Evolutionary conservation across 1,284 basidiomycete species (phyloP).

Genomic region (Somion occarium): DNA sequence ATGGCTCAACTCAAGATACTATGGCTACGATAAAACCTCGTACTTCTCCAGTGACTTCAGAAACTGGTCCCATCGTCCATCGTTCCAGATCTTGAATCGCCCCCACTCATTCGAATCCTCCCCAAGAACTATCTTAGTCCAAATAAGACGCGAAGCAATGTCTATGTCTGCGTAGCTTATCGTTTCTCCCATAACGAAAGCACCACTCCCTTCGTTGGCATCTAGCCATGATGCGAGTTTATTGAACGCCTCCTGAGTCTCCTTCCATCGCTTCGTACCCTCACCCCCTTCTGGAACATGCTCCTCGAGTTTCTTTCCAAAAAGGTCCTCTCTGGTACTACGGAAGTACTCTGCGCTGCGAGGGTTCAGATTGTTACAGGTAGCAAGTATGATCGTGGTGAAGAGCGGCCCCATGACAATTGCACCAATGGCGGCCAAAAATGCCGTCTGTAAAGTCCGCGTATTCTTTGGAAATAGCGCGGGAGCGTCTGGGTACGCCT

Average conservation of each 20-base stretch:
- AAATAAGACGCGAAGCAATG: slow-evolving; percentile 11
- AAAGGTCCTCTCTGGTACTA: slow-evolving; percentile 9
- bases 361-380: slow-evolving; percentile 6
- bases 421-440: slow-evolving; percentile 9
- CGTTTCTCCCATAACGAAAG: slow-evolving; percentile 11
- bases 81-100: slow-evolving; percentile 8
- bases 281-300: not conserved
- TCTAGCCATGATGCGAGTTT: not conserved
- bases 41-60: slow-evolving; percentile 9
- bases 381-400: slow-evolving; percentile 2
- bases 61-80: slow-evolving; percentile 8
- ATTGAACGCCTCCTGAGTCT: not conserved
- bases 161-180: slow-evolving; percentile 12
- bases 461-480: slow-evolving; percentile 16
- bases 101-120: slow-evolving; percentile 16
- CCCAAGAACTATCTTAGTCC: slow-evolving; percentile 8
- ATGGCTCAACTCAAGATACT: not conserved
- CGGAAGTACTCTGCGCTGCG: slow-evolving; percentile 13
- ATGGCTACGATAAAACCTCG: not conserved
- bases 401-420: not conserved
- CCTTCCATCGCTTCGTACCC: not conserved
- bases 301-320: slow-evolving; percentile 14
- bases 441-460: slow-evolving; percentile 14
- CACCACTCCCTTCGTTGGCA: slow-evolving; percentile 3
- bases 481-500: slow-evolving; percentile 20